Percentiles rank a stretch among this genome's conserved stretches.
These are phyloP conservation scores for Penicillium pulvis DNA, from an alignment of 495 filamentous ascomycete species.

Conservation along the genomic window DNA sequence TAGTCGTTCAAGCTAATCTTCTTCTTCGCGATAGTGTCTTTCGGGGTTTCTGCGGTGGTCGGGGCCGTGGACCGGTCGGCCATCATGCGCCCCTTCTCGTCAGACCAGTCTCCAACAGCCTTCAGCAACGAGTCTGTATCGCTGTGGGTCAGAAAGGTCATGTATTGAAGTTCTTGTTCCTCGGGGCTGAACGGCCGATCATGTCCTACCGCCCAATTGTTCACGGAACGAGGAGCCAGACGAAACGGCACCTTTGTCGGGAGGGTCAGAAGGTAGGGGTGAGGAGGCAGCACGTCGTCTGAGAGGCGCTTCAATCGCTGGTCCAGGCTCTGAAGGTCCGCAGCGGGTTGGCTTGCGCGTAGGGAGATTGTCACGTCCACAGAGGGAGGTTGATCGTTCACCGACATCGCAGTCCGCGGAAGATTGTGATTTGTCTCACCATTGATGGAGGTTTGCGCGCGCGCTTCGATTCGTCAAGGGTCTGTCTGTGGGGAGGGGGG, in stretches of 20 bases:
- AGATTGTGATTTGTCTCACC: slow-evolving; percentile 21
- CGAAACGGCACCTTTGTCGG: slow-evolving; percentile 48
- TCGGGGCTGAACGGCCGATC: slow-evolving; percentile 48
- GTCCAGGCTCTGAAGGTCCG: slow-evolving; percentile 40
- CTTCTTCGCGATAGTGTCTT: slow-evolving; percentile 39
- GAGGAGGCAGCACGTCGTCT: slow-evolving; percentile 48
- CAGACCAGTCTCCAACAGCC: slow-evolving; percentile 55
- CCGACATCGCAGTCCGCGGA: slow-evolving; percentile 49
- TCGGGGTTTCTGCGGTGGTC: slow-evolving; percentile 33
- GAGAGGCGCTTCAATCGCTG: slow-evolving; percentile 44
- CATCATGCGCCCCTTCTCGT: slow-evolving; percentile 51
- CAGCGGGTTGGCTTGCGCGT: slow-evolving; percentile 21
- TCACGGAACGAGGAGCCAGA: slow-evolving; percentile 39
- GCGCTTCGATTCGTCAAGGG: background rate
- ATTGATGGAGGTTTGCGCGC: slow-evolving; percentile 21
- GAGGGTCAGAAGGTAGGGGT: slow-evolving; percentile 53
- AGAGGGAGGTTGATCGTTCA: slow-evolving; percentile 40
- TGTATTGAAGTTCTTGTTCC: slow-evolving; percentile 56
- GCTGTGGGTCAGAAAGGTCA: slow-evolving; percentile 55
- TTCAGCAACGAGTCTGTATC: slow-evolving; percentile 48
- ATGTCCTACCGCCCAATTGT: slow-evolving; percentile 53
- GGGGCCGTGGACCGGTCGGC: slow-evolving; percentile 37
- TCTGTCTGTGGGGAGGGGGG: background rate
- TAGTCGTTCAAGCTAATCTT: slow-evolving; percentile 56
- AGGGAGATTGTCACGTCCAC: slow-evolving; percentile 29